These are phyloP conservation scores for Crataegus laevigata DNA, from an alignment of 306 rosid species.

Conservation along the genomic window DNA sequence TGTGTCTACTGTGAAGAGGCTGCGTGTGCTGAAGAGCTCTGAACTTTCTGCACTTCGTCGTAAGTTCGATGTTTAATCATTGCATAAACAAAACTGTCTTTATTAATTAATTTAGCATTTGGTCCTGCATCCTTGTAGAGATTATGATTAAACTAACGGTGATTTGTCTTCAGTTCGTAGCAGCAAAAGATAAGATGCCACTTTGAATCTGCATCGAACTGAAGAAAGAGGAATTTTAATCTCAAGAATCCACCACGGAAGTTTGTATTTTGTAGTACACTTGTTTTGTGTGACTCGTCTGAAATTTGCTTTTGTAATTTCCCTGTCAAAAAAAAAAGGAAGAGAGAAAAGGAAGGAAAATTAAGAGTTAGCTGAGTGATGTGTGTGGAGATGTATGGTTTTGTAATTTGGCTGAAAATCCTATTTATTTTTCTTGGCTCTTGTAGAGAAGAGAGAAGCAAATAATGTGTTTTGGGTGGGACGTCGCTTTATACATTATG, in stretches of 20 bases:
- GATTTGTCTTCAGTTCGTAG: conserved; percentile 24
- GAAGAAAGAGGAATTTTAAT: conserved; percentile 16
- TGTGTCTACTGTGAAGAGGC: conserved; percentile 74
- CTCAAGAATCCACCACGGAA: conserved; percentile 12
- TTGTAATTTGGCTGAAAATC: conserved; percentile 22
- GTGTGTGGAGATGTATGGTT: conserved; percentile 18
- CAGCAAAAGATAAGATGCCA: conserved; percentile 30
- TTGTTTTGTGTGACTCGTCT: conserved; percentile 6
- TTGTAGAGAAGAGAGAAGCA: conserved; percentile 24
- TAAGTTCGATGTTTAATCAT: conserved; percentile 24
- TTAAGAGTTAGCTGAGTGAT: conserved; percentile 1
- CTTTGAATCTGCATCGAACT: conserved; percentile 22
- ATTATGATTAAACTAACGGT: neutral
- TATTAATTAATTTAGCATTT: neutral
- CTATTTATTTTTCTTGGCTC: conserved; percentile 16
- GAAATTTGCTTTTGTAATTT: conserved; percentile 24
- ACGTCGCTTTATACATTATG: neutral
- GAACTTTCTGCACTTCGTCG: conserved; percentile 60
- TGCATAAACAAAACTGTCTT: neutral
- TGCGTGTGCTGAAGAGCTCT: conserved; percentile 74
- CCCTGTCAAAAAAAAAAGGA: neutral
- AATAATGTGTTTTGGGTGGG: neutral
- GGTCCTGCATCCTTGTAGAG: neutral
- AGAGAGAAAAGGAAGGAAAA: neutral
- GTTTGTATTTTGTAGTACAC: conserved; percentile 19